These are phyloP conservation scores for Didymosphaeria variabile DNA, from an alignment of 2,329 filamentous ascomycete species.

Conservation along the genomic window DNA sequence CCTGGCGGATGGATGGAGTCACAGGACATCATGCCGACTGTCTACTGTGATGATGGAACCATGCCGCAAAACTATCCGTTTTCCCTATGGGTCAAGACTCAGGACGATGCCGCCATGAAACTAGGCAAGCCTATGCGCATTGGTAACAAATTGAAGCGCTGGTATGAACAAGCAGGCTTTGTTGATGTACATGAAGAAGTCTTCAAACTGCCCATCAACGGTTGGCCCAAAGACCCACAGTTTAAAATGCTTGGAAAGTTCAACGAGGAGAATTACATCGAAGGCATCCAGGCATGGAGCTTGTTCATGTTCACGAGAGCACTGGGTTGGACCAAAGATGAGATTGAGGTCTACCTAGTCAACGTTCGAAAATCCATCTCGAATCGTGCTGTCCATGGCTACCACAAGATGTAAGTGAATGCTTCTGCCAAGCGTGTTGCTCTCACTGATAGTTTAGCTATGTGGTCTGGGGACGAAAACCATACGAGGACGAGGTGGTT, in stretches of 20 bases:
- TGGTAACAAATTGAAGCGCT: slow-evolving; percentile 62
- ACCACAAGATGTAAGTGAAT: slow-evolving; percentile 52
- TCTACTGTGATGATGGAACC: slow-evolving; percentile 64
- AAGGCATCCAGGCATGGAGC: slow-evolving; percentile 56
- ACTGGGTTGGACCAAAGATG: slow-evolving; percentile 54
- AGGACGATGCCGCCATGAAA: slow-evolving; percentile 57
- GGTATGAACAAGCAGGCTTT: slow-evolving; percentile 66
- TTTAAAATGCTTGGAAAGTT: slow-evolving; percentile 60
- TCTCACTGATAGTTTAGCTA: slow-evolving; percentile 27
- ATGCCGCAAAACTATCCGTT: slow-evolving; percentile 59
- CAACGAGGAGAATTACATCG: slow-evolving; percentile 57
- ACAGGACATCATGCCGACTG: slow-evolving; percentile 54
- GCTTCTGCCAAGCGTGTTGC: background rate
- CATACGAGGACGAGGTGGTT: slow-evolving; percentile 27
- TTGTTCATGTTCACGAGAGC: slow-evolving; percentile 55
- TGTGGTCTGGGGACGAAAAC: slow-evolving; percentile 41
- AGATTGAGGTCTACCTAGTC: slow-evolving; percentile 57
- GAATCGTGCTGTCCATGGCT: slow-evolving; percentile 52
- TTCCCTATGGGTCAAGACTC: slow-evolving; percentile 57
- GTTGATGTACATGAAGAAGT: slow-evolving; percentile 63
- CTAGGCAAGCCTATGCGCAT: slow-evolving; percentile 60
- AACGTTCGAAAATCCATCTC: slow-evolving; percentile 51
- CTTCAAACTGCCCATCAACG: slow-evolving; percentile 62
- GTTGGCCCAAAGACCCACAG: slow-evolving; percentile 60
- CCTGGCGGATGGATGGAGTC: slow-evolving; percentile 64